phyloP scores from a whole-genome alignment of 2,329 filamentous ascomycete species.

The Microdochium paspali region DNA sequence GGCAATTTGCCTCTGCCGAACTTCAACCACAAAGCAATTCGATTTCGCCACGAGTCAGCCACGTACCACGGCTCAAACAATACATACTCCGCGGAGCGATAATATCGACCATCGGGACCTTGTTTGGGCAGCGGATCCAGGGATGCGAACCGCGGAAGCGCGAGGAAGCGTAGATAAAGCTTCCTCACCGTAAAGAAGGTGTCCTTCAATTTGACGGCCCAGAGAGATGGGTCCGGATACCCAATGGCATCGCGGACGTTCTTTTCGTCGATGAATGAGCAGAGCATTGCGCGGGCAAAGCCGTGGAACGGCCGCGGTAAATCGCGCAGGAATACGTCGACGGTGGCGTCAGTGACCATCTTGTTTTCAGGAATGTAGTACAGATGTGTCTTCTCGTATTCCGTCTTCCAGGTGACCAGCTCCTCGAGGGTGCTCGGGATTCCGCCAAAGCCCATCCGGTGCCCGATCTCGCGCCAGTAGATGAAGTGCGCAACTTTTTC shows the following conservation, averaged over 20 bases:
- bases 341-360: constrained; percentile 10
- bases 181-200: constrained; percentile 7
- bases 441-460: constrained; percentile 12
- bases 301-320: constrained; percentile 7
- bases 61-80: constrained; percentile 16
- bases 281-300: constrained; percentile 7
- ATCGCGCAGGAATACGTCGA: constrained; percentile 10
- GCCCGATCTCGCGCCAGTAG: constrained; percentile 14
- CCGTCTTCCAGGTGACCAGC: constrained; percentile 9
- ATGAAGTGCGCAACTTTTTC: constrained; percentile 12
- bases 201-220: constrained; percentile 6
- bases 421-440: constrained; percentile 12
- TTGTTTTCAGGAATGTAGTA: constrained; percentile 12
- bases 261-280: constrained; percentile 12
- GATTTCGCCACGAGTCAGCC: constrained; percentile 11
- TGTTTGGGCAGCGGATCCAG: constrained; percentile 6
- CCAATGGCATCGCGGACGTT: constrained; percentile 10
- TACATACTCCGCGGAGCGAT: constrained; percentile 6
- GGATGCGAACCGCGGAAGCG: constrained; percentile 4
- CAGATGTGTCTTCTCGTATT: constrained; percentile 12
- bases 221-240: constrained; percentile 9
- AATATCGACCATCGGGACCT: constrained; percentile 8
- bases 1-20: constrained; percentile 7
- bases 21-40: constrained; percentile 7
- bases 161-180: constrained; percentile 7